phyloP scores from a whole-genome alignment of 192 early-diverging fungal species.

The Coemansia sp. region DNA sequence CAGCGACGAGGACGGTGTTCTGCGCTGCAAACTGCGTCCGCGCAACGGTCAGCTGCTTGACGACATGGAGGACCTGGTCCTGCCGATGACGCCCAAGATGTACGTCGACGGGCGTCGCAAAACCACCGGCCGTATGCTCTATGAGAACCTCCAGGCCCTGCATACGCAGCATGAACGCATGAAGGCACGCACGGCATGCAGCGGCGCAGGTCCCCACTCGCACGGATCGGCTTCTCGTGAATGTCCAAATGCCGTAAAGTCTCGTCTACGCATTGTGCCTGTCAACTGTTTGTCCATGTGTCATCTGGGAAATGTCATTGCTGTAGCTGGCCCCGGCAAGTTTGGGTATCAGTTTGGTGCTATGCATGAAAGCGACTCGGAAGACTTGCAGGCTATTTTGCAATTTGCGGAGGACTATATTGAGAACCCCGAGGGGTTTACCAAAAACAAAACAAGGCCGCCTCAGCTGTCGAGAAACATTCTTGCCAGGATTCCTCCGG shows the following conservation, averaged over 20 bases:
- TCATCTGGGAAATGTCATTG: conserved; percentile 50
- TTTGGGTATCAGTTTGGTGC: conserved; percentile 55
- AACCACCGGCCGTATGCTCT: conserved; percentile 55
- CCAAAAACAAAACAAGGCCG: conserved; percentile 50
- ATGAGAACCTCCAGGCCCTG: conserved; percentile 49
- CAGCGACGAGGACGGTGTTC: conserved; percentile 51
- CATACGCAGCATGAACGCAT: conserved; percentile 50
- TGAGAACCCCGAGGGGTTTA: conserved; percentile 46
- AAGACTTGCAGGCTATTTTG: conserved; percentile 51
- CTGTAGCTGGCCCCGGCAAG: conserved; percentile 42
- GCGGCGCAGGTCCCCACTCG: conserved; percentile 34
- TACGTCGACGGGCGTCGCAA: conserved; percentile 47
- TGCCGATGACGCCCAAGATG: conserved; percentile 54
- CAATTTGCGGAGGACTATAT: conserved; percentile 57
- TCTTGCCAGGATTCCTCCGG: conserved; percentile 46
- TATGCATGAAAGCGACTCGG: conserved; percentile 52
- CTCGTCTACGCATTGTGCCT: conserved; percentile 49
- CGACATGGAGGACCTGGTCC: conserved; percentile 53
- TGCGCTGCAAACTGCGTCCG: conserved; percentile 49
- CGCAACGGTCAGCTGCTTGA: conserved; percentile 40
- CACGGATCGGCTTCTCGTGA: conserved; percentile 27
- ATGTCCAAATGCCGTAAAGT: conserved; percentile 48
- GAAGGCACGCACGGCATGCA: conserved; percentile 47
- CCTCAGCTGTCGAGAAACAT: conserved; percentile 43
- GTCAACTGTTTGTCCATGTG: conserved; percentile 54